Conservation (phyloP, 1,284 basidiomycete genomes). For the Ganoderma meredithae region DNA sequence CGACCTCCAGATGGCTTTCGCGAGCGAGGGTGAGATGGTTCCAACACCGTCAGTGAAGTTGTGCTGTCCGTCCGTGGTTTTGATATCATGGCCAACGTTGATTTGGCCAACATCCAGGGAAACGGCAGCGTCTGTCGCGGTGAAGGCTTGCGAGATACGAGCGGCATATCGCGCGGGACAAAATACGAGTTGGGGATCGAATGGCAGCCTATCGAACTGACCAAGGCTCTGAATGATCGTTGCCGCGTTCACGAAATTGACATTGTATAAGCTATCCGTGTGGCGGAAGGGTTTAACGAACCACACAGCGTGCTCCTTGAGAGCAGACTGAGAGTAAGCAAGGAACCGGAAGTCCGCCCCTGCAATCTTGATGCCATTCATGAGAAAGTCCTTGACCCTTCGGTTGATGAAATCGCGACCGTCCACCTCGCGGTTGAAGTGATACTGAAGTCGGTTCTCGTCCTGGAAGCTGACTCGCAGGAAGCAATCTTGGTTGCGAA, state of each 20-base stretch:
- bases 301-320: slow-evolving; percentile 66
- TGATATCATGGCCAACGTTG: slow-evolving; percentile 53
- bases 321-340: slow-evolving; percentile 62
- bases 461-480: slow-evolving; percentile 71
- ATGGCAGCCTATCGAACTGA: slow-evolving; percentile 53
- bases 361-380: slow-evolving; percentile 55
- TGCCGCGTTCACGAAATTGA: slow-evolving; percentile 47
- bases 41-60: slow-evolving; percentile 77
- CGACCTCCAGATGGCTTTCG: slow-evolving; percentile 55
- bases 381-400: slow-evolving; percentile 52
- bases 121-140: slow-evolving; percentile 69
- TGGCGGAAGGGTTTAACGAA: slow-evolving; percentile 57
- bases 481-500: slow-evolving; percentile 59
- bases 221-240: slow-evolving; percentile 63
- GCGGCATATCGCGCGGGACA: slow-evolving; percentile 78
- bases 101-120: slow-evolving; percentile 62
- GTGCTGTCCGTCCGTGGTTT: slow-evolving; percentile 39
- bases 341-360: slow-evolving; percentile 63
- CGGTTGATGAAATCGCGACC: slow-evolving; percentile 51
- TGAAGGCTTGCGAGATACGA: slow-evolving; percentile 76
- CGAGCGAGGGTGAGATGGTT: slow-evolving; percentile 66
- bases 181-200: slow-evolving; percentile 54
- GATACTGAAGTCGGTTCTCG: slow-evolving; percentile 57
- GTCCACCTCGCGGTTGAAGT: slow-evolving; percentile 60
- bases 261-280: slow-evolving; percentile 34